Base-by-base conservation (phyloP, 371 early-diverging fungal genomes). In the Apophysomyces ossiformis region DNA sequence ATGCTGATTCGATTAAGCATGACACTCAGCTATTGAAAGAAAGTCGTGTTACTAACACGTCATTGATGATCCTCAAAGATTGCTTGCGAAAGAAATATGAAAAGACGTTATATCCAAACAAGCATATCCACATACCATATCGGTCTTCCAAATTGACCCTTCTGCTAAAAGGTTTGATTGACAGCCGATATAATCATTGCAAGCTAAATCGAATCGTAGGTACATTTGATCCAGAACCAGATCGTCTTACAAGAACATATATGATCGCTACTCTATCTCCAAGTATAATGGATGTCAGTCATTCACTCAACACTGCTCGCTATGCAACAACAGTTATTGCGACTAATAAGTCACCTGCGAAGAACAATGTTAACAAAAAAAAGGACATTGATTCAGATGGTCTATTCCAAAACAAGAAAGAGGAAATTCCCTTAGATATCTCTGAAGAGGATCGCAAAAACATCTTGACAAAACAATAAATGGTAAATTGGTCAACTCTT, bases 131-230 rank as follows among this genome's bases (percentile, higher is more conserved):
- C 76, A 86, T 99, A 16, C 99, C 99, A 1, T 99, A 95, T 77
- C 87, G 99, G 72, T 96, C 99, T 83, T 98, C 97, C 5, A 98
- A 97, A 64, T 70, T 99, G 43, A 99, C 99, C 7, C 94, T 93
- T 74, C 66, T 98, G 65, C 82, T 99, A 57, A 94, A 97, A 77
- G 54, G 54, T 50, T 21, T 32, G 54, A 50, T 50, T 21, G 54
- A 50, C 35, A 50, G 21, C 21, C 54, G 11, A 16, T 50, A 32
- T 50, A 50, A 21, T 21, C 18, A 16, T 21, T 21, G 21, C 54
- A 16, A 50, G 54, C 54, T 50, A 50, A 50, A 50, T 50, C 18
- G 54, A 21, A 21, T 21, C 54, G 21, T 45, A 50, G 54, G 21
- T 32, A 50, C 21, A 4, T 50, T 50, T 50, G 21, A 8, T 50